Evolutionary conservation across 2,329 filamentous ascomycete genomes (phyloP), one percentile per base, ranked within the genome.

Genomic region (Helicocarpus griseus): DNA sequence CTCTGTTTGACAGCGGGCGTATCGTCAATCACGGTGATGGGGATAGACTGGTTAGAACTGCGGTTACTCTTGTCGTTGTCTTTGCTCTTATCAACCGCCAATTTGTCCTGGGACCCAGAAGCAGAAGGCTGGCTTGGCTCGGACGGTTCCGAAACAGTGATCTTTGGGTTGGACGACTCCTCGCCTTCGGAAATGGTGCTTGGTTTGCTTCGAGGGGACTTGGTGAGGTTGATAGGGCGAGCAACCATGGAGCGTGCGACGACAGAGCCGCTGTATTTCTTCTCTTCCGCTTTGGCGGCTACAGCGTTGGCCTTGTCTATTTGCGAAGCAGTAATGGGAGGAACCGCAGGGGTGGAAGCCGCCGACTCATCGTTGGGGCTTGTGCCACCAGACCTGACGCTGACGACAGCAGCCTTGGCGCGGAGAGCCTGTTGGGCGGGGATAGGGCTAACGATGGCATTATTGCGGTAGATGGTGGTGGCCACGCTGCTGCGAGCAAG

Each of bases 391-490:
- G 86, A 86, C 69, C 89, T 93, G 58, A 98, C 89, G 61, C 88
- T 95, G 65, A 98, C 89, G 64, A 97, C 85, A 33, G 89, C 90
- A 8, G 93, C 89, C 70, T 93, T 94, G 57, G 86, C 87, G 54
- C 89, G 82, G 65, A 91, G 86, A 53, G 88, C 86, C 49, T 89
- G 93, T 63, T 93, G 89, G 0, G 89, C 89, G 0, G 90, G 85
- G 51, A 85, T 73, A 1, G 75, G 86, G 65, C 77, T 89, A 60
- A 95, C 81, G 49, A 95, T 82, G 14, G 88, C 89, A 62, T 94
- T 89, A 72, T 90, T 91, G 58, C 89, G 87, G 65, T 96, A 97
- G 49, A 95, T 89, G 19, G 91, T 96, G 1, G 90, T 95, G 3
- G 89, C 90, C 57, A 97, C 86, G 63, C 87, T 90, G 46, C 69